These are phyloP conservation scores for Globisporangium middletonii DNA, from an alignment of 352 stramenopile genomes.

Conservation along the genomic window DNA sequence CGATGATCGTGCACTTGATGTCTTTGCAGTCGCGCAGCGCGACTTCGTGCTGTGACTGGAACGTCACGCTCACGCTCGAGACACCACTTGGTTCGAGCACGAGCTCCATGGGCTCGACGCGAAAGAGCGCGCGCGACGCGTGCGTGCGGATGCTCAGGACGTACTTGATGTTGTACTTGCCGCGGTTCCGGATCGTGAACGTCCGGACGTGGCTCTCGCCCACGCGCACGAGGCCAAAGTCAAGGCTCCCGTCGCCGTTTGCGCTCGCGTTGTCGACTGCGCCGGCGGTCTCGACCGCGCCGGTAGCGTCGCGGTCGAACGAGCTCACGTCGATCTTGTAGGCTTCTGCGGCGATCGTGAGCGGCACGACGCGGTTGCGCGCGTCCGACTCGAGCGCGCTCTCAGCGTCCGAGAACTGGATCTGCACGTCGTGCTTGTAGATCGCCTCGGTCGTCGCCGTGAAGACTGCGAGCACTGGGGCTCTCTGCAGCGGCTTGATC, in stretches of 20 bases:
- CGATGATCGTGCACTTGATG: slow-evolving; percentile 90
- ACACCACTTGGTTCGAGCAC: slow-evolving; percentile 67
- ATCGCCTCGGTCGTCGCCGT: slow-evolving; percentile 59
- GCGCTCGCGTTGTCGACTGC: slow-evolving; percentile 9
- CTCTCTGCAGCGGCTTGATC: slow-evolving; percentile 66
- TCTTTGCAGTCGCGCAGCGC: slow-evolving; percentile 89
- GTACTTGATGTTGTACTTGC: slow-evolving; percentile 93
- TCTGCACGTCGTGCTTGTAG: slow-evolving; percentile 43
- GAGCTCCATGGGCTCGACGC: slow-evolving; percentile 72
- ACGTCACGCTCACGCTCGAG: slow-evolving; percentile 69
- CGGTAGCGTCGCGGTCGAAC: slow-evolving; percentile 47
- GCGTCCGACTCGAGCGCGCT: slow-evolving; percentile 44
- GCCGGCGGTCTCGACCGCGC: slow-evolving; percentile 4
- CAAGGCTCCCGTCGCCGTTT: slow-evolving; percentile 59
- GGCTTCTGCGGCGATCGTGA: slow-evolving; percentile 73
- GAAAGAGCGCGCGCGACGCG: slow-evolving; percentile 63
- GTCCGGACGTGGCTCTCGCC: slow-evolving; percentile 72
- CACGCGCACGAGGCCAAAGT: slow-evolving; percentile 92
- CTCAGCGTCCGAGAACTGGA: slow-evolving; percentile 85
- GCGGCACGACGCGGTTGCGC: slow-evolving; percentile 18
- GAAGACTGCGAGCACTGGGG: slow-evolving; percentile 62
- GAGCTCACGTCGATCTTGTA: slow-evolving; percentile 90
- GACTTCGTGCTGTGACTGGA: slow-evolving; percentile 76
- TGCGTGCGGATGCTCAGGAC: slow-evolving; percentile 51
- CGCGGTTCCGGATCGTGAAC: slow-evolving; percentile 88